Base-by-base conservation (phyloP, 148 eudicot species). In the Vaccinium myrtillus region DNA sequence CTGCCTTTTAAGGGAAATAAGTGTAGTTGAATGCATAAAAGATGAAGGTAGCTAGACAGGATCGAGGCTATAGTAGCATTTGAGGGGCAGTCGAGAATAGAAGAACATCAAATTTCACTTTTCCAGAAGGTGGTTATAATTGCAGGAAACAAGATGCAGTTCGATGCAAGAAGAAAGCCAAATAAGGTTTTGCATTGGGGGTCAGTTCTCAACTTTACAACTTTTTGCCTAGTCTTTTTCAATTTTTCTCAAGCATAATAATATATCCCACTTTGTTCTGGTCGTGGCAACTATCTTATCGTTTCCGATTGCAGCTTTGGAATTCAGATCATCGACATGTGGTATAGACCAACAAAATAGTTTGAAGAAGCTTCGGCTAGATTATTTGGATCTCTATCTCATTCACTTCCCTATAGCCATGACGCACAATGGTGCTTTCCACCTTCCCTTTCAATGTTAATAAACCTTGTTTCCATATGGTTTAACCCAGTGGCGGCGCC, bases 251-350 rank as follows among this genome's bases (percentile, higher is more conserved):
- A 43, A 43, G 46, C 46, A 43, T 43, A 43, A 43, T 4, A 43
- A 43, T 43, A 43, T 3, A 16, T 30, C 51, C 1, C 54, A 18
- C 15, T 6, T 53, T 61, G 46, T 61, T n/a, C 23, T n/a, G 61
- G 81, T 43, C 0, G 21, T 81, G 80, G 32, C 51, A 77, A 21
- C 43, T 14, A 21, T 67, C 78, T 71, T 79, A 18, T 71, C 9
- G 51, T 11, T 53, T 27, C 63, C 70, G 58, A 36, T 55, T 91
- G 88, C 95, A 95, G 98, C 91, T 95, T 10, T 95, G 98, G 98
- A 95, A 92, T 88, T 95, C 98, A 50, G 98, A 95, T 85, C 98
- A 95, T 88, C 95, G 98, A 75, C 98, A 95, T 90, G 98, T 95
- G 58, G 71, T 86, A 75, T 98, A 95, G 84, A 96, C 98, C 79